These are phyloP conservation scores for Yamadazyma diddensiae DNA, from an alignment of 1,139 yeast species.

Conservation along the genomic window DNA sequence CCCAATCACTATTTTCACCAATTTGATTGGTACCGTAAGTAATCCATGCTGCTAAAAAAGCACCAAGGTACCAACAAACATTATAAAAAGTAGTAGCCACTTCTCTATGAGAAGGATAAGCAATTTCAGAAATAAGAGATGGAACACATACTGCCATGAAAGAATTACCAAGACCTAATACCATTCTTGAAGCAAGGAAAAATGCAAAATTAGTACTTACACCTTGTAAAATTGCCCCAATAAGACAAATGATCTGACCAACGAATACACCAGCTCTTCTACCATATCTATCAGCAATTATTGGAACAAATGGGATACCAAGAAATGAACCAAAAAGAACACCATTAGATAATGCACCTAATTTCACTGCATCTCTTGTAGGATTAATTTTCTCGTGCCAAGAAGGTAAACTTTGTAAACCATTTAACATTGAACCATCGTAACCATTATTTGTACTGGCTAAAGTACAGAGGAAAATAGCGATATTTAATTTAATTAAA, in stretches of 20 bases:
- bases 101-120: slow-evolving; percentile 49
- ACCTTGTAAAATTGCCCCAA: slow-evolving; percentile 44
- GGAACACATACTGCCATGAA: slow-evolving; percentile 40
- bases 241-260: slow-evolving; percentile 23
- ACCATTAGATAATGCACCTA: slow-evolving; percentile 44
- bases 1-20: slow-evolving; percentile 15
- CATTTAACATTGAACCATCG: slow-evolving; percentile 52
- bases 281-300: slow-evolving; percentile 27
- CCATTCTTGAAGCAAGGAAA: slow-evolving; percentile 6
- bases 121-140: slow-evolving; percentile 36
- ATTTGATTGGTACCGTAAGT: slow-evolving; percentile 40
- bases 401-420: slow-evolving; percentile 40
- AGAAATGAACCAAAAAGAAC: slow-evolving; percentile 21
- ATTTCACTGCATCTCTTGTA: slow-evolving; percentile 26
- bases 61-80: slow-evolving; percentile 52
- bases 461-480: slow-evolving; percentile 37
- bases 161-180: slow-evolving; percentile 22
- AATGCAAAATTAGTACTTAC: slow-evolving; percentile 13
- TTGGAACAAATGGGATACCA: slow-evolving; percentile 19
- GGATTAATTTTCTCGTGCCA: slow-evolving; percentile 35
- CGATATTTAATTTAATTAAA: slow-evolving; percentile 29
- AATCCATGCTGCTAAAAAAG: slow-evolving; percentile 53
- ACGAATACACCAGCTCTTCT: slow-evolving; percentile 28
- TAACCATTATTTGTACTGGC: slow-evolving; percentile 49
- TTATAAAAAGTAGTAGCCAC: slow-evolving; percentile 44